Evolutionary conservation across 2,329 filamentous ascomycete genomes (phyloP).

Genomic region (Sclerotinia glacialis): DNA sequence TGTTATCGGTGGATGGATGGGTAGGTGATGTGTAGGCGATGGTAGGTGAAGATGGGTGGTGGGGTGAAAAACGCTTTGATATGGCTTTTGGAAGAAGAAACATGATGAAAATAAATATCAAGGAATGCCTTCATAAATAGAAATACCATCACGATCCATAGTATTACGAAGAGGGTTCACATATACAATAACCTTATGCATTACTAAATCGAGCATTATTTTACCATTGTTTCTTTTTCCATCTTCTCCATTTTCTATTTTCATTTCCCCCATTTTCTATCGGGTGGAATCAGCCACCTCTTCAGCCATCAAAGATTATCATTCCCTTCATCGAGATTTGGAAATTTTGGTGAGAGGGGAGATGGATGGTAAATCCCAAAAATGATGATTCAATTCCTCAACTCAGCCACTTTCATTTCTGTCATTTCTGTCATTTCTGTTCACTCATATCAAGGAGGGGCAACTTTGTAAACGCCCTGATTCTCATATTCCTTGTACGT

Average conservation of each 20-base stretch:
- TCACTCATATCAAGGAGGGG: background rate
- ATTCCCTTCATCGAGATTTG: background rate
- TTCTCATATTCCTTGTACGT: constrained; percentile 1
- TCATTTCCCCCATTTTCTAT: background rate
- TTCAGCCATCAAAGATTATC: background rate
- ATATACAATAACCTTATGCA: background rate
- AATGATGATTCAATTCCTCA: background rate
- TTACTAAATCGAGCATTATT: background rate
- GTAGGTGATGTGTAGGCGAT: too few species aligned
- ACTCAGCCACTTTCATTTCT: constrained; percentile 3
- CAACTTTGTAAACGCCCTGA: constrained; percentile 8
- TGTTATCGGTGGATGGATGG: too few species aligned
- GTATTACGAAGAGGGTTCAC: background rate
- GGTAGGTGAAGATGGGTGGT: too few species aligned
- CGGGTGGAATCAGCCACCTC: background rate
- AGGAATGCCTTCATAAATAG: background rate
- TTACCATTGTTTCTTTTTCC: background rate
- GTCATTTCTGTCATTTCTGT: too few species aligned
- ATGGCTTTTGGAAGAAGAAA: background rate
- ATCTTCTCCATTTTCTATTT: background rate
- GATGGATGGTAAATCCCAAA: background rate
- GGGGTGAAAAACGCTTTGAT: background rate
- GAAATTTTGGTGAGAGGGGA: background rate
- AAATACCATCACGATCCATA: background rate
- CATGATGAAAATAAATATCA: background rate